Conservation (phyloP, 208 protist species). For the Crithidia thermophila region DNA sequence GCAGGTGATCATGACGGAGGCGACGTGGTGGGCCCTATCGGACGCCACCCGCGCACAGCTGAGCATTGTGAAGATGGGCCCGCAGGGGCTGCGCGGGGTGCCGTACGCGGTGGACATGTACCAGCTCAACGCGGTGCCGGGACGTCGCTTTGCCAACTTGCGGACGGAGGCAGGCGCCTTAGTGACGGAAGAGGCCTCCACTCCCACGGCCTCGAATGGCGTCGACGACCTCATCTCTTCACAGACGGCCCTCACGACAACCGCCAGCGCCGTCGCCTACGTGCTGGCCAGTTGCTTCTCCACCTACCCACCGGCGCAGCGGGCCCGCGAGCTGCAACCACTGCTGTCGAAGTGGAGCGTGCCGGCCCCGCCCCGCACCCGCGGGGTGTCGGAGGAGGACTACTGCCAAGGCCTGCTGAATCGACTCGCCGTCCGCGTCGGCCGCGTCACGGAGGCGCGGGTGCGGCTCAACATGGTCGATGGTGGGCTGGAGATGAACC, state of each 20-base stretch:
- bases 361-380: conserved; percentile 7
- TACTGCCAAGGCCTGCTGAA: conserved; percentile 40
- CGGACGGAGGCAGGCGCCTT: conserved; percentile 52
- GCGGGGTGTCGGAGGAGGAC: conserved; percentile 27
- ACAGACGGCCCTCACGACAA: conserved; percentile 18
- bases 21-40: too few relatives aligned
- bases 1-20: too few relatives aligned
- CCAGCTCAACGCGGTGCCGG: conserved; percentile 56
- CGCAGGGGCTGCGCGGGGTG: conserved; percentile 57
- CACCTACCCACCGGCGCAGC: conserved; percentile 36
- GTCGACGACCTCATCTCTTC: conserved; percentile 30
- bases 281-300: conserved; percentile 46
- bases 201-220: conserved; percentile 16
- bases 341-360: conserved; percentile 43
- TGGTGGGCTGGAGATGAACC: too few relatives aligned
- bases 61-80: conserved; percentile 26
- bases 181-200: conserved; percentile 25
- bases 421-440: conserved; percentile 32
- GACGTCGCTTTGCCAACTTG: conserved; percentile 43
- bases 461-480: neutral
- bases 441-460: conserved; percentile 10
- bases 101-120: conserved; percentile 61
- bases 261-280: conserved; percentile 22
- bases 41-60: conserved; percentile 30
- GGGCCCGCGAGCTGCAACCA: conserved; percentile 42